phyloP scores from a whole-genome alignment of 2,329 filamentous ascomycete genomes.

The Aspergillus transmontanensis region DNA sequence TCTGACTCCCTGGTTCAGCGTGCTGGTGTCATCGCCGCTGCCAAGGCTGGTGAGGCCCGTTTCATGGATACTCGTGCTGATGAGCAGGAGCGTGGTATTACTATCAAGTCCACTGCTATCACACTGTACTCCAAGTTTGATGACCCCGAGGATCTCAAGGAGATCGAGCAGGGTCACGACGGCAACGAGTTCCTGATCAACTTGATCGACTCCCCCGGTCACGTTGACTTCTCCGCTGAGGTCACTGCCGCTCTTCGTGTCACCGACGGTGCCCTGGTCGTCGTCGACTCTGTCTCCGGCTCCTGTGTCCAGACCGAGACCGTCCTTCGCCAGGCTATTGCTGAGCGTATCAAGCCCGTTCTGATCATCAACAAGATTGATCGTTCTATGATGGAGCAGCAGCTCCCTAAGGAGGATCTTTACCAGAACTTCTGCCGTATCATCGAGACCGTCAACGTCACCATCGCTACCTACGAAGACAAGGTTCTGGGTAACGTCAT shows the following conservation, averaged over 20 bases:
- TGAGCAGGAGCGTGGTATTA: conserved; percentile 99
- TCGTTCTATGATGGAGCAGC: conserved; percentile 97
- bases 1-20: conserved; percentile 99
- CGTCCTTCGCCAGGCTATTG: conserved; percentile 96
- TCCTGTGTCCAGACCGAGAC: conserved; percentile 99
- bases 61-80: conserved; percentile 97
- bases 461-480: conserved; percentile 99
- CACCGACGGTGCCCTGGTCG: conserved; percentile 98
- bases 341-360: conserved; percentile 99
- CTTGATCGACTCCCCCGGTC: conserved; percentile 98
- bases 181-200: conserved; percentile 99
- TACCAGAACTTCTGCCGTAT: conserved; percentile 99
- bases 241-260: conserved; percentile 99
- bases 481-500: conserved; percentile 96
- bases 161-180: conserved; percentile 83
- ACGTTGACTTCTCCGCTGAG: conserved; percentile 99
- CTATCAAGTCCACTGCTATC: conserved; percentile 99
- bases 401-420: conserved; percentile 97
- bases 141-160: conserved; percentile 86
- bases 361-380: conserved; percentile 99
- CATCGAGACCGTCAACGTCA: conserved; percentile 99
- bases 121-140: conserved; percentile 88
- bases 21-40: conserved; percentile 98
- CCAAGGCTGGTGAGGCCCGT: conserved; percentile 93
- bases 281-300: conserved; percentile 99